phyloP scores from a whole-genome alignment of 1,284 basidiomycete species.

The Puccinia triticina region DNA sequence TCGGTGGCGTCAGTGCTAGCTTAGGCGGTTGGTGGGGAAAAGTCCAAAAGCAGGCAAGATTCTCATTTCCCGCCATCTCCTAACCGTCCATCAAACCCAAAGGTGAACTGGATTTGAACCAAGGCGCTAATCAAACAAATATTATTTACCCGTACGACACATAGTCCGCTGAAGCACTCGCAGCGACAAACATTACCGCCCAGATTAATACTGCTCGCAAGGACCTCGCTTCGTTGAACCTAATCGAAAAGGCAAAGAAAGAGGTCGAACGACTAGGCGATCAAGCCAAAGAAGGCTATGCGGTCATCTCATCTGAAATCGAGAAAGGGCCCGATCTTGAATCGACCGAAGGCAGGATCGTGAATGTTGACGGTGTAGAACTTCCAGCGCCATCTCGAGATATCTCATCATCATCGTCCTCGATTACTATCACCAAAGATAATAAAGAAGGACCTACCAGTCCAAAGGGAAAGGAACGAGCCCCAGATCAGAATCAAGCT shows the following conservation, averaged over 20 bases:
- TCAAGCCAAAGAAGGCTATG: slow-evolving; percentile 32
- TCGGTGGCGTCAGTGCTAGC: slow-evolving; percentile 19
- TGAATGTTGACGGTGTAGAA: slow-evolving; percentile 32
- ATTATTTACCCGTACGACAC: neutral
- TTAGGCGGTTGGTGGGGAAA: slow-evolving; percentile 44
- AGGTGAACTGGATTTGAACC: neutral
- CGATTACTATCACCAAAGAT: neutral
- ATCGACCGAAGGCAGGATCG: slow-evolving; percentile 5
- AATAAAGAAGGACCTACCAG: neutral
- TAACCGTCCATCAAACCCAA: neutral
- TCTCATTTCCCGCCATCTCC: neutral
- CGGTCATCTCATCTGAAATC: slow-evolving; percentile 19
- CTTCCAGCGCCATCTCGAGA: neutral
- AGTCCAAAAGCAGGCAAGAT: slow-evolving; percentile 31
- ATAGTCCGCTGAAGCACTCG: slow-evolving; percentile 24
- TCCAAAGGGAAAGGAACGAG: slow-evolving; percentile 27
- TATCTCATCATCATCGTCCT: slow-evolving; percentile 7
- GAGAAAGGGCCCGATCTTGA: slow-evolving; percentile 18
- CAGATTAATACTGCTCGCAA: slow-evolving; percentile 17
- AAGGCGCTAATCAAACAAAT: neutral
- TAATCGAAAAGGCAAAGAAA: slow-evolving; percentile 42
- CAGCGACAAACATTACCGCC: neutral
- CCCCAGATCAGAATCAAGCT: slow-evolving; percentile 18
- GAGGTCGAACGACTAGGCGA: slow-evolving; percentile 40
- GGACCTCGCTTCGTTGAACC: slow-evolving; percentile 24